phyloP scores from a whole-genome alignment of 257 asterid genomes.

The Apocynum venetum region DNA sequence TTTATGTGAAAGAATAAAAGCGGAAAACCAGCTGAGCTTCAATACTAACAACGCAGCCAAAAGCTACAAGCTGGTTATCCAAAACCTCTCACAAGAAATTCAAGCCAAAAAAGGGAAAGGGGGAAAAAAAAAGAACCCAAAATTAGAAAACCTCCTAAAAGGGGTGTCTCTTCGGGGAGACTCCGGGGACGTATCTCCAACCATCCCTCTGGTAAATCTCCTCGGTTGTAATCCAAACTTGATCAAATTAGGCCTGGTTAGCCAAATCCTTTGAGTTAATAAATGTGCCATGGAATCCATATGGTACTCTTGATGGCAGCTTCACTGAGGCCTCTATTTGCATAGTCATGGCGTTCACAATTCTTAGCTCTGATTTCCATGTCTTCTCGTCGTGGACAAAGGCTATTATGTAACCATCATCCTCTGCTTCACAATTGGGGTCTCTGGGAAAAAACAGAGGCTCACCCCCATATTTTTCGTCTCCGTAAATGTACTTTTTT shows the following conservation, averaged over 20 bases:
- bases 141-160: conserved; percentile 19
- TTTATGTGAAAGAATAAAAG: conserved; percentile 40
- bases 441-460: conserved; percentile 75
- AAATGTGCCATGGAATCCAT: conserved; percentile 94
- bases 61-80: conserved; percentile 85
- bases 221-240: conserved; percentile 14
- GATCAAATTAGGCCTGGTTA: conserved; percentile 44
- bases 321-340: conserved; percentile 61
- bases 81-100: conserved; percentile 44
- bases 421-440: conserved; percentile 43
- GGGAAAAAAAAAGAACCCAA: conserved; percentile 1
- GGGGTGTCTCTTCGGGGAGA: conserved; percentile 29
- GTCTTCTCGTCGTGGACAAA: conserved; percentile 76
- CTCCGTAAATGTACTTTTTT: conserved; percentile 62
- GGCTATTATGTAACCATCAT: conserved; percentile 71
- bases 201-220: conserved; percentile 88
- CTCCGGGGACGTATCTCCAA: conserved; percentile 77
- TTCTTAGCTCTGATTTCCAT: conserved; percentile 73
- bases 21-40: conserved; percentile 92
- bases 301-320: conserved; percentile 88
- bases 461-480: conserved; percentile 85
- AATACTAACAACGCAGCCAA: conserved; percentile 51
- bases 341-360: conserved; percentile 66
- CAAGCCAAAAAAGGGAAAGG: background rate
- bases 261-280: conserved; percentile 55